A percentile compares a stretch with the other conserved stretches of the same genome.
Conservation (phyloP, 495 filamentous ascomycete species). For the Hyaloscypha finlandica region DNA sequence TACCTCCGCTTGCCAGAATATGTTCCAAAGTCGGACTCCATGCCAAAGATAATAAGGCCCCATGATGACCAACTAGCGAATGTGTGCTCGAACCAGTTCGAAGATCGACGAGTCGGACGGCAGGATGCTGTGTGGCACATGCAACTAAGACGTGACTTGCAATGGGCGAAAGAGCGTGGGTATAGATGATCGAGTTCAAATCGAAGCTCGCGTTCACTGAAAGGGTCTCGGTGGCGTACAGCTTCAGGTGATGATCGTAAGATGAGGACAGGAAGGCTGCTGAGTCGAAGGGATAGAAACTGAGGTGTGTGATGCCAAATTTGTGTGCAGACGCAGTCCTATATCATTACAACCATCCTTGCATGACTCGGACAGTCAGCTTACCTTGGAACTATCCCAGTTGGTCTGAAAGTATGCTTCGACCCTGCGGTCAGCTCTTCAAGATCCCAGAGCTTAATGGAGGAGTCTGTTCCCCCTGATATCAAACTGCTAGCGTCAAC, state of each 20-base stretch:
- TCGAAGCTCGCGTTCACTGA: constrained; percentile 64
- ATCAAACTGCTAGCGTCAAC: constrained; percentile 56
- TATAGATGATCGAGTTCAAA: constrained; percentile 70
- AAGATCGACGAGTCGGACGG: constrained; percentile 80
- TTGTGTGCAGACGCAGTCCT: constrained; percentile 55
- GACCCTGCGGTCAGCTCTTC: constrained; percentile 44
- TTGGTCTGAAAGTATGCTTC: constrained; percentile 47
- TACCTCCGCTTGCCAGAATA: constrained; percentile 74
- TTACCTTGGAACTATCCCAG: constrained; percentile 41
- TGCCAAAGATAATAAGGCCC: constrained; percentile 68
- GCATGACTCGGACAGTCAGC: background rate
- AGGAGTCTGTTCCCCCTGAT: constrained; percentile 79
- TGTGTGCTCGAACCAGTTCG: constrained; percentile 76
- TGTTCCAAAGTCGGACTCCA: constrained; percentile 82
- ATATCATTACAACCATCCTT: background rate
- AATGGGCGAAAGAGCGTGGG: constrained; percentile 73
- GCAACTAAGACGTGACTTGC: constrained; percentile 75
- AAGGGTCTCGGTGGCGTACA: constrained; percentile 69
- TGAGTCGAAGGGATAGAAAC: constrained; percentile 86
- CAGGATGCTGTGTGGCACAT: constrained; percentile 77
- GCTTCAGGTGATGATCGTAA: constrained; percentile 80
- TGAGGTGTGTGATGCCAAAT: constrained; percentile 80
- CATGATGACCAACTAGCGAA: constrained; percentile 71
- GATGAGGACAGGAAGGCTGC: constrained; percentile 78
- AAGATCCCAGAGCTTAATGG: constrained; percentile 83